These are phyloP conservation scores for Daldinia grandis DNA, from an alignment of 495 filamentous ascomycete species.

Conservation along the genomic window DNA sequence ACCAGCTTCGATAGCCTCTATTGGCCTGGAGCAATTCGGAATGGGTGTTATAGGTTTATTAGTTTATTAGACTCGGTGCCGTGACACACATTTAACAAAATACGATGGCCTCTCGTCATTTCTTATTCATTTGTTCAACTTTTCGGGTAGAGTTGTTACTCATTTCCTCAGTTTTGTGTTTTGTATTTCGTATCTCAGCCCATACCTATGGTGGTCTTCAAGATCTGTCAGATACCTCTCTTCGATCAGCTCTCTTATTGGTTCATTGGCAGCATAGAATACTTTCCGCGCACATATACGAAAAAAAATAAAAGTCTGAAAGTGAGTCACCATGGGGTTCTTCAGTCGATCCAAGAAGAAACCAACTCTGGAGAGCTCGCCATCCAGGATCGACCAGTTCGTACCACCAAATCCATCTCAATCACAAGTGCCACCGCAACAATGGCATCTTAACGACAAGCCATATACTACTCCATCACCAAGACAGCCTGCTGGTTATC, in stretches of 20 bases:
- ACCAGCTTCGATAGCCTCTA: constrained; percentile 34
- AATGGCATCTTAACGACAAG: constrained; percentile 38
- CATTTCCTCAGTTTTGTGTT: constrained; percentile 15
- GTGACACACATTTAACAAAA: constrained; percentile 38
- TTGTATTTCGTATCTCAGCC: constrained; percentile 14
- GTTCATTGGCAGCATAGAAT: constrained; percentile 12
- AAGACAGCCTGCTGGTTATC: constrained; percentile 47
- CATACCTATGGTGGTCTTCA: constrained; percentile 1
- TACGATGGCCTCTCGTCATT: constrained; percentile 33
- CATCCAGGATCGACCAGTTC: constrained; percentile 32
- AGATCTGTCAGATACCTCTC: constrained; percentile 7
- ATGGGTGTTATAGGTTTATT: constrained; percentile 17
- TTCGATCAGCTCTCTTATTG: constrained; percentile 25
- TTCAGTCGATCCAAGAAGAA: constrained; percentile 58
- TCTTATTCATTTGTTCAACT: constrained; percentile 19
- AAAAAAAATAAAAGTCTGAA: not conserved
- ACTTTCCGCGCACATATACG: constrained; percentile 5
- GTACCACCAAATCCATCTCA: constrained; percentile 33
- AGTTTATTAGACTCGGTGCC: constrained; percentile 23
- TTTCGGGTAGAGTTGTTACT: constrained; percentile 19
- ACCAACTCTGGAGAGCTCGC: constrained; percentile 34
- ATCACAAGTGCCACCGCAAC: constrained; percentile 26
- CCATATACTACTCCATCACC: constrained; percentile 35
- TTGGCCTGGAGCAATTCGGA: constrained; percentile 27
- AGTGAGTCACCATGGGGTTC: constrained; percentile 52